Base-by-base conservation (phyloP, 179 eudicot genomes). In the Nepenthes alata region DNA sequence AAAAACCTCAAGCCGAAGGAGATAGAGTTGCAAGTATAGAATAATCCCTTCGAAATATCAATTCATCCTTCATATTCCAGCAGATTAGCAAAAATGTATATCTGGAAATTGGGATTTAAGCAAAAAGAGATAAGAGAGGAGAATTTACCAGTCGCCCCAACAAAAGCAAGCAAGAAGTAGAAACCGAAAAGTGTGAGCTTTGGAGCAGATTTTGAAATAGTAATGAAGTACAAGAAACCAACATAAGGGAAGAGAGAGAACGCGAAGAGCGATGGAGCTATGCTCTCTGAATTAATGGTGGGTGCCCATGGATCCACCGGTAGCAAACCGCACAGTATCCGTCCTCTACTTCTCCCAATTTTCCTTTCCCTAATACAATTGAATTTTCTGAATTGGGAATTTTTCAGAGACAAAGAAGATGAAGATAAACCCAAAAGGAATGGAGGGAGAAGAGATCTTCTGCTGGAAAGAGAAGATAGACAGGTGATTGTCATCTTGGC, bases 221-320 rank as follows among this genome's bases (percentile, higher is more conserved):
- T 94, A 74, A 94, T 75, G 74, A 87, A 94, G 67, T 90, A 94
- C 60, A 94, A 73, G 72, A 94, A 94, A 50, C 99, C 99, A 70
- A 87, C 50, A 61, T 94, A 94, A 62, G 97, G 99, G 65, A 94
- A 94, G 39, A 94, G 81, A 37, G 99, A 94, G 62, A 85, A 63
- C 37, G 98, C 98, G 57, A 94, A 94, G 5, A 94, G 86, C 85
- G 90, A 97, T 6, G 99, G 74, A 72, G 99, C 99, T 65, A 94
- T 78, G 89, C 97, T 90, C 61, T 83, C 84, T 39, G 99, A 80
- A 75, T 85, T 95, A 70, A 94, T 74, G 75, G 62, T 77, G 57
- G 99, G 99, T 69, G 97, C 79, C 99, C 99, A 94, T 62, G 97
- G 96, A 64, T 94, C 99, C 58, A 90, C 90, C 7, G 85, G 86